Conservation (phyloP, 106 monocot species). For the Dioscorea zingiberensis region DNA sequence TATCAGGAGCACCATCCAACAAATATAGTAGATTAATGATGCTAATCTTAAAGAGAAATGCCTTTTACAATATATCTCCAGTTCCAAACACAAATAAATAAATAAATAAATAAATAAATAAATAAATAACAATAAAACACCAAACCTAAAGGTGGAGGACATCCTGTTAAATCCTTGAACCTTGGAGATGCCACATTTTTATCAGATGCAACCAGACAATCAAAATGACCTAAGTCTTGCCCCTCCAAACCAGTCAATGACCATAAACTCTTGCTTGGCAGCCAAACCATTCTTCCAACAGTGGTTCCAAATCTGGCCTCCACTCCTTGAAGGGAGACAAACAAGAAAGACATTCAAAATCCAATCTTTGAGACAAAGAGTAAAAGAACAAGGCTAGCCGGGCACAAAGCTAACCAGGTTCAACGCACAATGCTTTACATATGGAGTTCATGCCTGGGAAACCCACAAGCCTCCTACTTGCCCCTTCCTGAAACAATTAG, state of each 20-base stretch:
- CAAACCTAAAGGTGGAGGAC: constrained; percentile 56
- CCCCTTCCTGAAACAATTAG: constrained; percentile 28
- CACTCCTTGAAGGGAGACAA: constrained; percentile 29
- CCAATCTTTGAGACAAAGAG: not conserved
- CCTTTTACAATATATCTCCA: too few relatives aligned
- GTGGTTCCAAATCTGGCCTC: constrained; percentile 51
- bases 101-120: too few relatives aligned
- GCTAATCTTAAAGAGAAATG: too few relatives aligned
- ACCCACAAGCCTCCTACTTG: constrained; percentile 34
- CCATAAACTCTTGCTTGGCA: constrained; percentile 32
- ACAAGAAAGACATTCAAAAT: not conserved
- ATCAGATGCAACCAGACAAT: constrained; percentile 47
- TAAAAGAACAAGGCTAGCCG: constrained; percentile 4
- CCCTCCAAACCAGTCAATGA: constrained; percentile 42
- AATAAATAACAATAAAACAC: not conserved
- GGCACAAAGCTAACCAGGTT: constrained; percentile 31
- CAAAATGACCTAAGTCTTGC: constrained; percentile 45
- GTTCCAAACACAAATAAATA: too few relatives aligned
- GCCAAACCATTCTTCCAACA: constrained; percentile 56
- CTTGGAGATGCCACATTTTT: constrained; percentile 48
- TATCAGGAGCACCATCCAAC: too few relatives aligned
- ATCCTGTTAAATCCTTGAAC: constrained; percentile 38
- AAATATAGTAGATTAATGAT: too few relatives aligned
- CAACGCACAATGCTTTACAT: constrained; percentile 47
- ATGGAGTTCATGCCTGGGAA: constrained; percentile 50